A percentile compares a stretch with the other conserved stretches of the same genome.
These are phyloP conservation scores for Wickerhamomyces sydowiorum DNA, from an alignment of 805 yeast species.

Conservation along the genomic window DNA sequence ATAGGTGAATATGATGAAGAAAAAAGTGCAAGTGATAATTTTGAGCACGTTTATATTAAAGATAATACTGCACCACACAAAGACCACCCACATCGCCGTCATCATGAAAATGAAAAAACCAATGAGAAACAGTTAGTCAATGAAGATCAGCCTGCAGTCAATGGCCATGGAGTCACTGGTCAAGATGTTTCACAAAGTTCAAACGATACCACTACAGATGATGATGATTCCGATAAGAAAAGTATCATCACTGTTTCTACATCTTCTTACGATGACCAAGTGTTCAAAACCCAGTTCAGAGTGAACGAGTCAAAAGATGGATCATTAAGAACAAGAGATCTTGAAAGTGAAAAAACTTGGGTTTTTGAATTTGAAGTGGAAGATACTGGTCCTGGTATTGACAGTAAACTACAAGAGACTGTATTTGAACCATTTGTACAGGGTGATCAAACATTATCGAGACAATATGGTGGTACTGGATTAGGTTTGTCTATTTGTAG, in stretches of 20 bases:
- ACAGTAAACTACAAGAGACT: slow-evolving; percentile 68
- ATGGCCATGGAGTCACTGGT: too few relatives aligned
- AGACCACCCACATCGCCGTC: background rate
- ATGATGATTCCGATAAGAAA: slow-evolving; percentile 13
- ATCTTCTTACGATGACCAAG: slow-evolving; percentile 36
- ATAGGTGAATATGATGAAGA: slow-evolving; percentile 66
- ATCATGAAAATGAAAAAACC: background rate
- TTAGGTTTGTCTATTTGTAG: slow-evolving; percentile 85
- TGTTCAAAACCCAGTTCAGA: slow-evolving; percentile 38
- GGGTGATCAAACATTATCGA: slow-evolving; percentile 89
- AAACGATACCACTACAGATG: slow-evolving; percentile 8
- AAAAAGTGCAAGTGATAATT: slow-evolving; percentile 36
- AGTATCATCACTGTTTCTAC: slow-evolving; percentile 21
- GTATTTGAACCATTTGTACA: slow-evolving; percentile 96
- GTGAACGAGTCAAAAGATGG: slow-evolving; percentile 14
- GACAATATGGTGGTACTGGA: slow-evolving; percentile 95
- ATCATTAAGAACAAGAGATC: slow-evolving; percentile 14
- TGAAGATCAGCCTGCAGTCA: too few relatives aligned
- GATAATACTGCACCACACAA: slow-evolving; percentile 1
- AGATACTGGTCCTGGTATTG: slow-evolving; percentile 96
- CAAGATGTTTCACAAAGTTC: slow-evolving; percentile 1
- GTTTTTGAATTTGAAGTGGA: slow-evolving; percentile 61
- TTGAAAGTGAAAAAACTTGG: slow-evolving; percentile 27
- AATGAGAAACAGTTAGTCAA: slow-evolving; percentile 1
- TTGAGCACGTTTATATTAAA: slow-evolving; percentile 40